Evolutionary conservation across 1,284 basidiomycete genomes (phyloP).

Genomic region (Ganoderma resinaceum): DNA sequence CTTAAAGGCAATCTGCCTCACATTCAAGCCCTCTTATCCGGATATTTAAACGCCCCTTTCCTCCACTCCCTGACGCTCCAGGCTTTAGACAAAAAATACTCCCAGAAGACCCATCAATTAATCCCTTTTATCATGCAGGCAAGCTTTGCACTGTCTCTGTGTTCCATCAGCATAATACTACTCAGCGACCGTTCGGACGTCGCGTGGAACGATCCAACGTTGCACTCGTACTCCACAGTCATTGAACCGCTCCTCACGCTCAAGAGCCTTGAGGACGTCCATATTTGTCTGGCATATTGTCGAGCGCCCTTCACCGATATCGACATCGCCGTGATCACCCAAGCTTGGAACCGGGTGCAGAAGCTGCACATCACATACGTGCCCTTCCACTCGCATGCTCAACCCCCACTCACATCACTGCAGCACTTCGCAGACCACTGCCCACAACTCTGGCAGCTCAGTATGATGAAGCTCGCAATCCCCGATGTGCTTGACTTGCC

Average conservation of each 20-base stretch:
- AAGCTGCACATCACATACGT: slow-evolving; percentile 15
- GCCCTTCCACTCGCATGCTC: slow-evolving; percentile 2
- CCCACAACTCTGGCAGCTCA: slow-evolving; percentile 16
- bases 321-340: slow-evolving; percentile 21
- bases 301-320: slow-evolving; percentile 9
- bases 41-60: slow-evolving; percentile 14
- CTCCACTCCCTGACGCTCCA: slow-evolving; percentile 12
- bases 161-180: slow-evolving; percentile 10
- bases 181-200: neutral
- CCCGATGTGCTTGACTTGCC: slow-evolving; percentile 7
- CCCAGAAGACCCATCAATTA: neutral
- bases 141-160: slow-evolving; percentile 16
- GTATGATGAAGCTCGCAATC: slow-evolving; percentile 20
- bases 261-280: slow-evolving; percentile 16
- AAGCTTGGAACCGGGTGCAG: slow-evolving; percentile 17
- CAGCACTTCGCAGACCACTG: slow-evolving; percentile 22
- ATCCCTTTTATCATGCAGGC: slow-evolving; percentile 9
- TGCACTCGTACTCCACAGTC: slow-evolving; percentile 1
- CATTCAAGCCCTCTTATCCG: slow-evolving; percentile 9
- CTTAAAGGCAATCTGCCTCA: slow-evolving; percentile 9
- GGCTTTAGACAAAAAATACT: slow-evolving; percentile 5
- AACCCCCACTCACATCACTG: slow-evolving; percentile 18
- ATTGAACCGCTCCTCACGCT: slow-evolving; percentile 17
- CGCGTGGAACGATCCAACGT: neutral
- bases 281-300: slow-evolving; percentile 9